Evolutionary conservation across 768 basidiomycete genomes (phyloP).

Genomic region (Pisolithus orientalis): DNA sequence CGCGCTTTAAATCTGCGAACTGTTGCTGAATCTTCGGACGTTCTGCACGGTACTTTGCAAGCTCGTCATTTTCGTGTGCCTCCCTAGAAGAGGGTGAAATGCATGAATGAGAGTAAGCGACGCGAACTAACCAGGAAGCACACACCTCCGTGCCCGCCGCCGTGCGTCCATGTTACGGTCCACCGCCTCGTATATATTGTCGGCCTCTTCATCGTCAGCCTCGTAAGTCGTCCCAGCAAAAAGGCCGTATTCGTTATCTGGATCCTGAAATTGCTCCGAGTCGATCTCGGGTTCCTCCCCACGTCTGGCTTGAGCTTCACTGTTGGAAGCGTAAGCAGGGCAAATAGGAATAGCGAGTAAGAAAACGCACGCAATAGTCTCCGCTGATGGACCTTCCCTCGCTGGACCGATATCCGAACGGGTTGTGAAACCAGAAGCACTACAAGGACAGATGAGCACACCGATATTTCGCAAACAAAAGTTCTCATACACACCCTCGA

Average conservation of each 20-base stretch:
- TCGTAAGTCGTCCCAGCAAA: constrained; percentile 97
- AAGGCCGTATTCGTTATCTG: constrained; percentile 93
- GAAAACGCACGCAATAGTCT: constrained; percentile 71
- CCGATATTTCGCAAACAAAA: neutral
- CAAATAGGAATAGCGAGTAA: neutral
- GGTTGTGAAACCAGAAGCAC: constrained; percentile 96
- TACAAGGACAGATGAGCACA: constrained; percentile 25
- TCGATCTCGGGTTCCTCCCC: constrained; percentile 87
- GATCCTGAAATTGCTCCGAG: constrained; percentile 92
- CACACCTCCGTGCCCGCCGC: constrained; percentile 71
- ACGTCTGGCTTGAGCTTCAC: constrained; percentile 79
- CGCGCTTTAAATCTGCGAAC: constrained; percentile 92
- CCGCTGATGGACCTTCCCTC: constrained; percentile 88
- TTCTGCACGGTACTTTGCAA: constrained; percentile 74
- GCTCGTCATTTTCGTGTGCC: constrained; percentile 65
- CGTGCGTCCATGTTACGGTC: constrained; percentile 88
- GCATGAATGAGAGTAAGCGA: constrained; percentile 23
- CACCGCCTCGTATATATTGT: constrained; percentile 89
- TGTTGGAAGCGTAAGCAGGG: constrained; percentile 23
- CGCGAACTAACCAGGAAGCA: constrained; percentile 37
- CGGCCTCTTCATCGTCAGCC: constrained; percentile 96
- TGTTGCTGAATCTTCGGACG: constrained; percentile 94
- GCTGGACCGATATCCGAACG: constrained; percentile 99
- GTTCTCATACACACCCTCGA: constrained; percentile 62
- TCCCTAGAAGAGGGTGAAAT: constrained; percentile 44